A percentile compares a stretch with the other conserved stretches of the same genome.
Conservation (phyloP, 257 asterid species). For the Gentiana dahurica region DNA sequence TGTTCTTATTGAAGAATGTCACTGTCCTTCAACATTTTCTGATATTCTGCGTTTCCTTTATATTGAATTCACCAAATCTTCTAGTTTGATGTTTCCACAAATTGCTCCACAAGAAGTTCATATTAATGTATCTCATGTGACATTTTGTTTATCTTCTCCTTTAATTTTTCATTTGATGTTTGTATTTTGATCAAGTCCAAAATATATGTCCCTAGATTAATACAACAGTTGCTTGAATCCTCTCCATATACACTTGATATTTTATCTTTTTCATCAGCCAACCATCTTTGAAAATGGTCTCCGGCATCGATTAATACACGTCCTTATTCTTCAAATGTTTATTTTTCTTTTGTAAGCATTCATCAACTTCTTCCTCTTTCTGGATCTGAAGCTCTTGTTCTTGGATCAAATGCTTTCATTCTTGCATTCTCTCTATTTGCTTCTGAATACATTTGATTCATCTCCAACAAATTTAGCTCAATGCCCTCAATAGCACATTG, state of each 20-base stretch:
- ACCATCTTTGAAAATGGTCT: slow-evolving; percentile 34
- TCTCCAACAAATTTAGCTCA: slow-evolving; percentile 50
- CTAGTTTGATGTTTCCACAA: no score
- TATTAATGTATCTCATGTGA: not conserved
- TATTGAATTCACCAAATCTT: no score
- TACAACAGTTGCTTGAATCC: slow-evolving; percentile 20
- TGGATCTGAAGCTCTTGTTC: slow-evolving; percentile 34
- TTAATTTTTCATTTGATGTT: slow-evolving; percentile 37
- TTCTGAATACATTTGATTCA: slow-evolving; percentile 53
- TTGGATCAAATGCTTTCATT: slow-evolving; percentile 38
- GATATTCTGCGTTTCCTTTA: no score
- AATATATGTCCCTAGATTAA: slow-evolving; percentile 31
- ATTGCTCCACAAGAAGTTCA: no score
- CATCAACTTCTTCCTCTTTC: slow-evolving; percentile 32
- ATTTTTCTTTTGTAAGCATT: slow-evolving; percentile 48
- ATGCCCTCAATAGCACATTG: slow-evolving; percentile 85
- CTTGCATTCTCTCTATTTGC: slow-evolving; percentile 32
- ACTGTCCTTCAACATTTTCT: no score
- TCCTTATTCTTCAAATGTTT: slow-evolving; percentile 29
- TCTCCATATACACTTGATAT: slow-evolving; percentile 25
- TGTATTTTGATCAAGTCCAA: slow-evolving; percentile 27
- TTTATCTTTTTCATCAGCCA: slow-evolving; percentile 5
- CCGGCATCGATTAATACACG: slow-evolving; percentile 30
- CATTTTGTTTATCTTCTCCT: slow-evolving; percentile 37
- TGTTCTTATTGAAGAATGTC: no score